Base-by-base conservation (phyloP, 2,329 filamentous ascomycete genomes). In the Ceratocystis destructans region DNA sequence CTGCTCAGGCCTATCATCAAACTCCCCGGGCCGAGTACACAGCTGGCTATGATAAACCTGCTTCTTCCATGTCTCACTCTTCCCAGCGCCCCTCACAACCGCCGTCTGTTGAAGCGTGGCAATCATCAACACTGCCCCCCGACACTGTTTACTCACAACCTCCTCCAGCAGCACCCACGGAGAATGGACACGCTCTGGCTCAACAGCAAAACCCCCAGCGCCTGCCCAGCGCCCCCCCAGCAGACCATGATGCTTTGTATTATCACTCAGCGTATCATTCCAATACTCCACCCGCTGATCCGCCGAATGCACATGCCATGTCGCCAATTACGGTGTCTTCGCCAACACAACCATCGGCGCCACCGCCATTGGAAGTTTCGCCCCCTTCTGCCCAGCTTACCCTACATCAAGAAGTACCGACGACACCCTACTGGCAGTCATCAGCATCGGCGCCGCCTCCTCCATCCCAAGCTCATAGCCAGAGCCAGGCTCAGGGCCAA, bases 211-310 rank as follows among this genome's bases (percentile, higher is more conserved):
- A 22, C 22, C 12, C 64, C 15, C 63, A 66, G 17, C 61, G 45
- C 50, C 72, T 71, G 44, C 72, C 69, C n/a, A 65, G 37, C 31
- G 67, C 66, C 6, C 71, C 74, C 41, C 72, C 74, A 45, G 69
- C 78, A 17, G 84, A 87, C 67, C 78, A 82, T 1, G 82, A 78
- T 67, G 77, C 80, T 10, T 79, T 79, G 8, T 86, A 83, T 71
- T 88, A 87, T 73, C 79, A 76, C 28, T 70, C 72, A 0, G 69
- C 69, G 12, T 72, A 72, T 31, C 68, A 72, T 3, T 70, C 75
- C 71, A 68, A 45, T 28, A 64, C 66, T 20, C 69, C 69, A 15
- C 65, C 67, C 17, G 44, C 46, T 15, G 64, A 64, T 25, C 44
- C 12, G 37, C 10, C 66, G 3, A 66, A 45, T 50, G 75, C 74